Conservation (phyloP, 148 eudicot species). For the Rheum nobile region DNA sequence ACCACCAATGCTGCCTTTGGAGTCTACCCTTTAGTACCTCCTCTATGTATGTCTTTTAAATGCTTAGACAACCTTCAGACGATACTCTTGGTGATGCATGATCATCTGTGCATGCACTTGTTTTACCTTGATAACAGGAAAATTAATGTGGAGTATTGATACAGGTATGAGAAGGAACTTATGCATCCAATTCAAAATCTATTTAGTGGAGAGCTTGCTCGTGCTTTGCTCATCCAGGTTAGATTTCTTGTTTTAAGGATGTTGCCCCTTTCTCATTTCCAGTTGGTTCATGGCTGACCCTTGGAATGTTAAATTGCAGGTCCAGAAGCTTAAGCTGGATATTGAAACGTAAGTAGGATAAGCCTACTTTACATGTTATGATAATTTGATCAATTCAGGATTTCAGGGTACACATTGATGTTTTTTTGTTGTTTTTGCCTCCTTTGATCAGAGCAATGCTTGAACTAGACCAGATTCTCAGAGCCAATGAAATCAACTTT, state of each 20-base stretch:
- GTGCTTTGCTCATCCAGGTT: slow-evolving; percentile 94
- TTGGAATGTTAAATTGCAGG: slow-evolving; percentile 29
- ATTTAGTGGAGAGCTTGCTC: slow-evolving; percentile 86
- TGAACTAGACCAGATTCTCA: slow-evolving; percentile 90
- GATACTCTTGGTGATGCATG: background rate
- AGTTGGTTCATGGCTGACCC: slow-evolving; percentile 13
- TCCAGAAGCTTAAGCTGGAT: slow-evolving; percentile 97
- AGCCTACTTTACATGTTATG: background rate
- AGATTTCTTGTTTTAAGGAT: slow-evolving; percentile 3
- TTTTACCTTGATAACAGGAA: background rate
- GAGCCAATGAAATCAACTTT: slow-evolving; percentile 98
- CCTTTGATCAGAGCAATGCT: slow-evolving; percentile 82
- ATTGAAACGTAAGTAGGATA: slow-evolving; percentile 75
- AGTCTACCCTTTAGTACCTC: background rate
- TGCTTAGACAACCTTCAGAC: background rate
- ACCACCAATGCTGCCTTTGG: background rate
- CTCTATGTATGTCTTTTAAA: background rate
- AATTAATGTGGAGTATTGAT: slow-evolving; percentile 4
- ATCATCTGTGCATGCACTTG: background rate
- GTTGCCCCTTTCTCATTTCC: background rate
- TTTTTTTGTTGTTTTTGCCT: background rate
- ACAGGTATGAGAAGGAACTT: slow-evolving; percentile 92
- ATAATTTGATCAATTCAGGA: slow-evolving; percentile 8
- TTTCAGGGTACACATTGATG: slow-evolving; percentile 5
- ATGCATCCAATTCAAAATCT: slow-evolving; percentile 77